Base-by-base conservation (phyloP, 192 early-diverging fungal genomes). In the Jimgerdemannia flammicorona region DNA sequence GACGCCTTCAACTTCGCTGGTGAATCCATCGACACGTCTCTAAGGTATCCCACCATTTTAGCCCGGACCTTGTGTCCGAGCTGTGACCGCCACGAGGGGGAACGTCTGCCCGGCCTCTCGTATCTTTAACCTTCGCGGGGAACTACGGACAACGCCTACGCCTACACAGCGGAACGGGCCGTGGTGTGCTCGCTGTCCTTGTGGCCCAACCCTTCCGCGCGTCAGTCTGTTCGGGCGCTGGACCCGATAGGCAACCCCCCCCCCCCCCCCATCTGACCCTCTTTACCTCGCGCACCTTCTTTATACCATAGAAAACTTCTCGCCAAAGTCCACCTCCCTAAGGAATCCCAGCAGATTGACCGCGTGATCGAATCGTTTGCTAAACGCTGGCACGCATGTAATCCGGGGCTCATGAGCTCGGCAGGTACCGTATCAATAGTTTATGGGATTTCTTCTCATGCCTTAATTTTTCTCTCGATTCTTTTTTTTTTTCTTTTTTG, bases 341-440 rank as follows among this genome's bases (percentile, higher is more conserved):
- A 90, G 66, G 94, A 95, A 84, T 84, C 90, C 63, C 93, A 94
- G 83, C 91, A 95, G 79, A 95, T 95, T 73, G 94, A 95, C 79
- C 87, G 92, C 29, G 88, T 92, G 41, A 84, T 95, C 70, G 87
- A 87, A 39, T 83, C 90, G 10, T 95, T 95, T 85, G 90, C 92
- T 18, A 81, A 82, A 74, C 86, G 86, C 67, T 95, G 94, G 76
- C 85, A 91, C 80, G 76, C 76, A 41, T 90, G 88, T 78, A 95
- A 95, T 77, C 82, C 86, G 0, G 85, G 85, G 64, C 74, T 95
- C 63, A 89, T 91, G 66, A 82, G 82, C 44, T 86, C 88, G 9
- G 76, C 85, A 40, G 80, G 78, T 82, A 78, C 67, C 6, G 44
- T 29, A 17, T 40, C 42, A 54, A 11, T 54, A 54, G 11, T 7